phyloP scores from a whole-genome alignment of 176 grass and related monocot genomes.

The Aegilops speltoides region DNA sequence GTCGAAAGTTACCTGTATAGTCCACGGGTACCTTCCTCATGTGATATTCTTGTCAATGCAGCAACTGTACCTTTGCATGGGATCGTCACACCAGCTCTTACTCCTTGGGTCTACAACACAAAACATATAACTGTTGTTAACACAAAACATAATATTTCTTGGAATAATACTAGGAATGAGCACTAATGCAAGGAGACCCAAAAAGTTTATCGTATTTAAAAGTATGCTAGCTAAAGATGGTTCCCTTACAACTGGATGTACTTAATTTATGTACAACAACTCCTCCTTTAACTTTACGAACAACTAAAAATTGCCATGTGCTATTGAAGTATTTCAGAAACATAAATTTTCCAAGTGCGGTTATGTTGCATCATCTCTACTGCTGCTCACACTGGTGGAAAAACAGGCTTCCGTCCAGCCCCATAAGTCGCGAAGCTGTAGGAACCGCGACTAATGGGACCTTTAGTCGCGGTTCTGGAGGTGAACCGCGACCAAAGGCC shows the following conservation, averaged over 20 bases:
- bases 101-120: slow-evolving; percentile 69
- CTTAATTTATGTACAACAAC: not conserved
- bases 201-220: not conserved
- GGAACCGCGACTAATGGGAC: no score
- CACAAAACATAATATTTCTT: not conserved
- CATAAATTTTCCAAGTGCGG: not conserved
- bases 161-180: not conserved
- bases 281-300: no score
- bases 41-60: no score
- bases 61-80: no score
- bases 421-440: no score
- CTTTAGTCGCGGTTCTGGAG: no score
- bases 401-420: no score
- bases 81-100: not conserved
- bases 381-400: no score
- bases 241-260: not conserved
- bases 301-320: not conserved
- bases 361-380: not conserved
- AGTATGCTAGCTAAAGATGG: not conserved
- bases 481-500: no score
- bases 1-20: no score
- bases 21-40: no score
- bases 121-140: slow-evolving; percentile 7
- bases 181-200: not conserved
- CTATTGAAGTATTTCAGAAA: not conserved